Evolutionary conservation across 805 yeast species (phyloP).

Genomic region (Teunomyces cretensis): DNA sequence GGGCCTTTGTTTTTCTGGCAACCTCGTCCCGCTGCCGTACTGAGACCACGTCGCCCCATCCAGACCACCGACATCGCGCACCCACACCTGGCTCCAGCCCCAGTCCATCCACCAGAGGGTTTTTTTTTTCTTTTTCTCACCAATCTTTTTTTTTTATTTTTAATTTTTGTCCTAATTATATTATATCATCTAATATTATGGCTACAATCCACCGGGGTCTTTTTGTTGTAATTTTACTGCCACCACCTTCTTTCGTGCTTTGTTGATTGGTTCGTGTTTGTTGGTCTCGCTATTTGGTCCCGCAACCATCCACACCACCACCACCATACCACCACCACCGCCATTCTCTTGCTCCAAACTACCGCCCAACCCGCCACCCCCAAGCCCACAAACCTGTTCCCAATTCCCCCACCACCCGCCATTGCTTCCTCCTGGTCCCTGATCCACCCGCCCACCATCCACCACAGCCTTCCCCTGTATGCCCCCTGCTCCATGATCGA

Average conservation of each 20-base stretch:
- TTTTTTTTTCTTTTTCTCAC: too few species aligned
- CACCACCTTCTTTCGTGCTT: background rate
- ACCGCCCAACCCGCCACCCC: too few species aligned
- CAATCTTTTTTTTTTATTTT: too few species aligned
- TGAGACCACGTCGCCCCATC: background rate
- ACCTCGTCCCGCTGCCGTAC: background rate
- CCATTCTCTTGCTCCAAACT: too few species aligned
- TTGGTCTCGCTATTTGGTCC: too few species aligned
- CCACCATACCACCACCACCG: too few species aligned
- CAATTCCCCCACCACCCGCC: too few species aligned
- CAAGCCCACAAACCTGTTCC: too few species aligned
- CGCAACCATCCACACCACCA: too few species aligned
- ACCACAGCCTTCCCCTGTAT: background rate
- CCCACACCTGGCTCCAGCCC: background rate
- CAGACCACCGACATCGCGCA: background rate
- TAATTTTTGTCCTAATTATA: constrained; percentile 2
- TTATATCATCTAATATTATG: constrained; percentile 2
- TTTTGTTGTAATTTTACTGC: constrained; percentile 2
- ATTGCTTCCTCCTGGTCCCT: background rate
- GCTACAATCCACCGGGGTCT: background rate
- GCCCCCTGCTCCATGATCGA: constrained; percentile 14
- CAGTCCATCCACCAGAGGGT: too few species aligned
- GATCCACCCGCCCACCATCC: too few species aligned
- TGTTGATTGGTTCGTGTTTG: background rate
- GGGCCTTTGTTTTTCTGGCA: background rate